Percentiles rank a stretch among this genome's conserved stretches.
Conservation (phyloP, 495 filamentous ascomycete genomes). For the Glarea lozoyensis region DNA sequence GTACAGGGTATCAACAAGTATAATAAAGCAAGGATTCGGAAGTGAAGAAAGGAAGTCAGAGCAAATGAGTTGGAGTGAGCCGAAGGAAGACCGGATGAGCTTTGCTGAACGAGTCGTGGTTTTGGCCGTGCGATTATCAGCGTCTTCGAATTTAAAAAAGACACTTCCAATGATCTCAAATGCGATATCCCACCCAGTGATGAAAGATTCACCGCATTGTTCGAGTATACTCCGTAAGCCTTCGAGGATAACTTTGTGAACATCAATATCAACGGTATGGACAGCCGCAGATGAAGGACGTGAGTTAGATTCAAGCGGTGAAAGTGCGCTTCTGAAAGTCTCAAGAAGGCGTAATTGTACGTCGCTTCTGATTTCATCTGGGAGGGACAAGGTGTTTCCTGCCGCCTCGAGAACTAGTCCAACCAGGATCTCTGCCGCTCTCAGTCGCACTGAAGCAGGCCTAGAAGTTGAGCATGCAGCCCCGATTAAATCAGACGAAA, state of each 20-base stretch:
- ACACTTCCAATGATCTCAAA: constrained; percentile 82
- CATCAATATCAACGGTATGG: constrained; percentile 58
- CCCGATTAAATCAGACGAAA: constrained; percentile 61
- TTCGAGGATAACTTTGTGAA: constrained; percentile 76
- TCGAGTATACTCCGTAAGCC: constrained; percentile 76
- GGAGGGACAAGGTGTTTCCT: constrained; percentile 35
- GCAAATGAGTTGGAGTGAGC: constrained; percentile 81
- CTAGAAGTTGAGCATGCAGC: constrained; percentile 47
- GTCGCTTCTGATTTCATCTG: constrained; percentile 38
- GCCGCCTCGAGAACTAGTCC: constrained; percentile 61
- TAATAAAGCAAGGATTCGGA: constrained; percentile 68
- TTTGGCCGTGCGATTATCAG: constrained; percentile 10
- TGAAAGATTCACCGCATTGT: constrained; percentile 75
- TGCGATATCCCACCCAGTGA: constrained; percentile 72
- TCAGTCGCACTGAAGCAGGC: constrained; percentile 53
- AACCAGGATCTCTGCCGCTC: constrained; percentile 66
- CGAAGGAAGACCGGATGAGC: constrained; percentile 77
- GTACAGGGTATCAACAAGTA: constrained; percentile 79
- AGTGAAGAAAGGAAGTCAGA: constrained; percentile 84
- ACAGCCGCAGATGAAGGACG: constrained; percentile 40
- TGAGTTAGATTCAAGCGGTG: constrained; percentile 31
- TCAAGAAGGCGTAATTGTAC: constrained; percentile 65
- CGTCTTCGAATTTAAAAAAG: constrained; percentile 51
- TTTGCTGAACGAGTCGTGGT: constrained; percentile 54
- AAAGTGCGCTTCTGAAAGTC: constrained; percentile 52